Conservation (phyloP, 2,329 filamentous ascomycete genomes). For the Cladosporium sp. region DNA sequence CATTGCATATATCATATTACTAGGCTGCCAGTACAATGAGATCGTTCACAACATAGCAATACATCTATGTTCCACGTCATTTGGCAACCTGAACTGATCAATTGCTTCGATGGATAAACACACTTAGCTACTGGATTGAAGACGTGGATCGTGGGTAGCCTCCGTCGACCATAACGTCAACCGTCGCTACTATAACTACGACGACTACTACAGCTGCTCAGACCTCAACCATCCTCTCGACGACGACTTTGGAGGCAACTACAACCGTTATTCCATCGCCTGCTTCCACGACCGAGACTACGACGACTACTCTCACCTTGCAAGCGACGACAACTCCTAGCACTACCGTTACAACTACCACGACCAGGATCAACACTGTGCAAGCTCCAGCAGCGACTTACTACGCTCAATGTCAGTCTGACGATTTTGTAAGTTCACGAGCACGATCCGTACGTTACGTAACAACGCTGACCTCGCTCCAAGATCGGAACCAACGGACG, state of each 20-base stretch:
- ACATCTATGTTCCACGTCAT: too few relatives aligned
- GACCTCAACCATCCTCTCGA: neutral
- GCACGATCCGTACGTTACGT: too few relatives aligned
- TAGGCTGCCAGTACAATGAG: too few relatives aligned
- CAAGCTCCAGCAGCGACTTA: slow-evolving; percentile 1
- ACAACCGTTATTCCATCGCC: neutral
- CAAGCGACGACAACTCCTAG: neutral
- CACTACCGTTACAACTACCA: neutral
- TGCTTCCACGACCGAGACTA: neutral
- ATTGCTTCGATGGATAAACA: too few relatives aligned
- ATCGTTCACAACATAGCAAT: too few relatives aligned
- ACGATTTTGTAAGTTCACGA: neutral
- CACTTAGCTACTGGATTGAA: too few relatives aligned
- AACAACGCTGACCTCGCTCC: too few relatives aligned
- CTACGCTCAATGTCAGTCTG: slow-evolving; percentile 2
- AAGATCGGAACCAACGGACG: neutral
- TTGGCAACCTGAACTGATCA: too few relatives aligned
- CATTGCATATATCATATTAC: too few relatives aligned
- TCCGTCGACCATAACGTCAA: neutral
- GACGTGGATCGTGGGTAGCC: too few relatives aligned
- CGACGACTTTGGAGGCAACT: neutral
- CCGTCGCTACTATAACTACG: neutral
- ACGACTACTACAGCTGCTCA: neutral
- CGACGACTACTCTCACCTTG: slow-evolving; percentile 4
- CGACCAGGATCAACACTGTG: slow-evolving; percentile 2